Evolutionary conservation across 1,284 basidiomycete species (phyloP).

Genomic region (Irpex lacteus): DNA sequence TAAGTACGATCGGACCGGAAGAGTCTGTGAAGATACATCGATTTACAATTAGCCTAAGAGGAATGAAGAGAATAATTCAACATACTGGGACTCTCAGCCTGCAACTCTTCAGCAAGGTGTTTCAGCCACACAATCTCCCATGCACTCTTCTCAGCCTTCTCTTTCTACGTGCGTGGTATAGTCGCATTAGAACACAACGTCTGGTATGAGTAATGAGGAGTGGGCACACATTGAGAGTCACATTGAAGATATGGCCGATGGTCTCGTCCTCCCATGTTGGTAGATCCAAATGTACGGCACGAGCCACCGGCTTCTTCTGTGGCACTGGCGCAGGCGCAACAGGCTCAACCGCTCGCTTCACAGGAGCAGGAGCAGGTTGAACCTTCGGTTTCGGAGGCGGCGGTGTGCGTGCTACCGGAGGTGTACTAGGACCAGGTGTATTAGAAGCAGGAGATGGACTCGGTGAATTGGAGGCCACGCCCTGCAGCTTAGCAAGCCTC

Average conservation of each 20-base stretch:
- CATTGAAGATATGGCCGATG: conserved; percentile 67
- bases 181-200: neutral
- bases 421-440: conserved; percentile 27
- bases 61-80: conserved; percentile 11
- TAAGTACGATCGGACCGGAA: conserved; percentile 35
- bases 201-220: neutral
- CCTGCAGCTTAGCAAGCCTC: conserved; percentile 77
- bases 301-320: conserved; percentile 45
- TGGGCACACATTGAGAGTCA: conserved; percentile 73
- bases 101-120: conserved; percentile 68
- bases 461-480: conserved; percentile 32
- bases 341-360: conserved; percentile 30
- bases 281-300: conserved; percentile 51
- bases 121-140: conserved; percentile 87
- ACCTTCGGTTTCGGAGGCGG: conserved; percentile 18
- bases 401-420: conserved; percentile 13
- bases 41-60: neutral
- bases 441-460: conserved; percentile 31
- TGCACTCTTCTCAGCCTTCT: conserved; percentile 64
- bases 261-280: conserved; percentile 73
- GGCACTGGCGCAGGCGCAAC: conserved; percentile 28
- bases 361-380: conserved; percentile 14
- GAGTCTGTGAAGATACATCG: neutral
- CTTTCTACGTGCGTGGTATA: conserved; percentile 44
- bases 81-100: conserved; percentile 62